These are phyloP conservation scores for Stephanodiscus triporus DNA, from an alignment of 108 stramenopile genomes.

Conservation along the genomic window DNA sequence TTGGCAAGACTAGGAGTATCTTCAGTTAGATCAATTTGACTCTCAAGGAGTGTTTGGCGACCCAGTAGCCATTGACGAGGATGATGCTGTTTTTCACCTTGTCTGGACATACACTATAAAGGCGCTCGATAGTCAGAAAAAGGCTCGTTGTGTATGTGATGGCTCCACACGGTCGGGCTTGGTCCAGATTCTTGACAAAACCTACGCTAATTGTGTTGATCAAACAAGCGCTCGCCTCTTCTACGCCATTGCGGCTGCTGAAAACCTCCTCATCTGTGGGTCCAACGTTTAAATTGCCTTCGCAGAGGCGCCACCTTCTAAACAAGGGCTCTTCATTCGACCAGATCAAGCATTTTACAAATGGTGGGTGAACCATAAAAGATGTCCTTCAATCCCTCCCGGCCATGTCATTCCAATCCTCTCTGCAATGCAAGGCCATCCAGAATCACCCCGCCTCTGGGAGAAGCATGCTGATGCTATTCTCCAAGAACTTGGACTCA, in stretches of 20 bases:
- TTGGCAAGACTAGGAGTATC: background rate
- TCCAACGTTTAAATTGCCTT: slow-evolving; percentile 51
- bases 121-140: background rate
- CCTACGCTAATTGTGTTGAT: slow-evolving; percentile 26
- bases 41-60: background rate
- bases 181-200: background rate
- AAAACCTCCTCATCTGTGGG: slow-evolving; percentile 19
- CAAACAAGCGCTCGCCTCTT: slow-evolving; percentile 33
- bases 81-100: background rate
- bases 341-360: slow-evolving; percentile 34
- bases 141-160: background rate
- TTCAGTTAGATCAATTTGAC: background rate
- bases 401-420: slow-evolving; percentile 26
- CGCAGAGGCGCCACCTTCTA: slow-evolving; percentile 27
- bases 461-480: slow-evolving; percentile 23
- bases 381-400: slow-evolving; percentile 15
- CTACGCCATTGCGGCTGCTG: slow-evolving; percentile 29
- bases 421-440: slow-evolving; percentile 11
- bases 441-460: slow-evolving; percentile 28
- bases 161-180: background rate
- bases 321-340: slow-evolving; percentile 24
- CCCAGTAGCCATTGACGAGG: background rate
- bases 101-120: background rate
- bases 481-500: slow-evolving; percentile 6
- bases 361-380: slow-evolving; percentile 30